Base-by-base conservation (phyloP, 345 rosid genomes). In the Eucalyptus polybractea region DNA sequence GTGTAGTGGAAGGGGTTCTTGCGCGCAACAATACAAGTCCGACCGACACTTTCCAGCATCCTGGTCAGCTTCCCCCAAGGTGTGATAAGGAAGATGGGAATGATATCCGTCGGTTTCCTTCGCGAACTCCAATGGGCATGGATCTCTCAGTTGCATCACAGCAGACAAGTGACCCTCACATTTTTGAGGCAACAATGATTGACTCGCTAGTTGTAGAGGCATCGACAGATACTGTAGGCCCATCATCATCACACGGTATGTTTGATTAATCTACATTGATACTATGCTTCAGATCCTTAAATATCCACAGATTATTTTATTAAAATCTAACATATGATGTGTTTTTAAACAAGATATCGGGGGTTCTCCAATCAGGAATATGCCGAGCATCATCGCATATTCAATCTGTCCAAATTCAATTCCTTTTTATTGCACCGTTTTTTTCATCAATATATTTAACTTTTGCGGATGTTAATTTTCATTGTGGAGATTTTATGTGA, bases 341-440 rank as follows among this genome's bases (percentile, higher is more conserved):
- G 1, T 5, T 50, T 50, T 50, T 50, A 5, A 5, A 50, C 3
- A 1, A 50, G 51, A 50, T 50, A 13, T 1, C 1, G 10, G 16
- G 16, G 16, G 0, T 13, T 50, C 50, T 5, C 6, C 16, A 5
- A 50, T 50, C 51, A 13, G 7, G 51, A 50, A 5, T 0, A 1
- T 5, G 3, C 3, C 0, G 0, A 2, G 51, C 51, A 13, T 50
- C 16, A 0, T 5, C 2, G 16, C 51, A 50, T 5, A 13, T 50
- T 50, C 51, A 0, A 13, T 0, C 5, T 5, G 0, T 50, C 3
- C 3, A 1, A 50, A 1, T 0, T 50, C 51, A 50, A 2, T 2
- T 45, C 10, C 47, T 5, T 50, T 50, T 13, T 0, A 5, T 1
- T 50, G 51, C 51, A 50, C 6, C 1, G 0, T 13, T 50, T 2